phyloP scores from a whole-genome alignment of 1,139 yeast species.

The Candida tunisiensis region DNA sequence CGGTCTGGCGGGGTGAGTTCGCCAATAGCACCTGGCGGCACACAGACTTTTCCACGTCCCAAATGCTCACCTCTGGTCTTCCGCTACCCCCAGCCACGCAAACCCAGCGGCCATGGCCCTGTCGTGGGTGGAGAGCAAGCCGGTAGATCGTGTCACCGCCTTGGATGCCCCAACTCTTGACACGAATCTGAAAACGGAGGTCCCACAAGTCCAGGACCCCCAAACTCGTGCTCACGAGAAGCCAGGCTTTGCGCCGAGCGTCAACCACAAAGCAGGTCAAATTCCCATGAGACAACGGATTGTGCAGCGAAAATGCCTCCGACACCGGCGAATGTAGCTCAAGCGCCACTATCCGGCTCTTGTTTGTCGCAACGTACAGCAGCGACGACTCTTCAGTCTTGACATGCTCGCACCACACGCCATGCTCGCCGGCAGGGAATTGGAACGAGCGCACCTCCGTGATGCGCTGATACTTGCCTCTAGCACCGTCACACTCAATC shows the following conservation, averaged over 20 bases:
- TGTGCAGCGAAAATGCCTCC: slow-evolving; percentile 29
- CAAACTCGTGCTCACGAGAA: slow-evolving; percentile 53
- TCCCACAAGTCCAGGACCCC: slow-evolving; percentile 79
- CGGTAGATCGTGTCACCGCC: slow-evolving; percentile 29
- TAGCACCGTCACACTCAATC: too few relatives aligned
- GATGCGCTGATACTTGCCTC: slow-evolving; percentile 37
- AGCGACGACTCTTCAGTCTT: slow-evolving; percentile 11
- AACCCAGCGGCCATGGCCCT: slow-evolving; percentile 25
- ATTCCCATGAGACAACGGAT: slow-evolving; percentile 49
- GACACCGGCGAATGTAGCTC: slow-evolving; percentile 40
- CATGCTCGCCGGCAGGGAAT: slow-evolving; percentile 23
- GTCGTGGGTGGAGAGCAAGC: slow-evolving; percentile 28
- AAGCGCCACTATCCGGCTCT: slow-evolving; percentile 33
- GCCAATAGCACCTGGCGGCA: slow-evolving; percentile 35
- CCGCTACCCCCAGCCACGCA: slow-evolving; percentile 53
- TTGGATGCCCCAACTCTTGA: slow-evolving; percentile 46
- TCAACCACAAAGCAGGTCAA: slow-evolving; percentile 47
- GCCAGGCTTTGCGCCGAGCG: slow-evolving; percentile 36
- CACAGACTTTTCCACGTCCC: slow-evolving; percentile 57
- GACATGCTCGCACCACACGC: slow-evolving; percentile 27
- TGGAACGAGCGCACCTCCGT: slow-evolving; percentile 17
- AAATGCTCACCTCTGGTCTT: slow-evolving; percentile 43
- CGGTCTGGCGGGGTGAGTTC: slow-evolving; percentile 5
- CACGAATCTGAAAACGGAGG: slow-evolving; percentile 41
- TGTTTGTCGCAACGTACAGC: slow-evolving; percentile 33